These are phyloP conservation scores for Podila epicladia DNA, from an alignment of 192 early-diverging fungal genomes.

Conservation along the genomic window DNA sequence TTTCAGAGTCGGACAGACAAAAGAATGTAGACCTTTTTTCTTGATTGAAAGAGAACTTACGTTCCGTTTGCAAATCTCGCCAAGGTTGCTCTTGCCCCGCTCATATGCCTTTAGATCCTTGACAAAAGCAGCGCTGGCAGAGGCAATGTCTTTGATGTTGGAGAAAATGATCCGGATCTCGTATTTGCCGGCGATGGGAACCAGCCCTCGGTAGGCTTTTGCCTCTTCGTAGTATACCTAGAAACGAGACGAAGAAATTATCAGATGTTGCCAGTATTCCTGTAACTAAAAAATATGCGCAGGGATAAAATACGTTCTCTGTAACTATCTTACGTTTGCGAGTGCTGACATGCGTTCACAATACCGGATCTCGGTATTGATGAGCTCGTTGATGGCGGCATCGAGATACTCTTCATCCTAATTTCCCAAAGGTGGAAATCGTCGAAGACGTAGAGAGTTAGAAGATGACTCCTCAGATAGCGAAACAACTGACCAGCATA, in stretches of 20 bases:
- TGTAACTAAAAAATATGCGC: no score
- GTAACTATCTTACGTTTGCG: conserved; percentile 11
- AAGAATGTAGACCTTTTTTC: background rate
- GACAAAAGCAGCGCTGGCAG: conserved; percentile 19
- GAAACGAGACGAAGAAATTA: no score
- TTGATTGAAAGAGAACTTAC: conserved; percentile 6
- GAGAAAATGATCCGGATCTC: conserved; percentile 33
- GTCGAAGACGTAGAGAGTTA: background rate
- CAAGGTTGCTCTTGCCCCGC: background rate
- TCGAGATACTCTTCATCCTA: conserved; percentile 17
- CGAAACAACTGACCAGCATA: background rate
- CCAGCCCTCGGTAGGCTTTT: background rate
- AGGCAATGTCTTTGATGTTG: conserved; percentile 30
- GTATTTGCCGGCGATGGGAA: conserved; percentile 18
- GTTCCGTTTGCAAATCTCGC: conserved; percentile 25
- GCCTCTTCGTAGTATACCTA: conserved; percentile 27
- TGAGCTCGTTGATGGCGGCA: conserved; percentile 13
- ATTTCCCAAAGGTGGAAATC: background rate
- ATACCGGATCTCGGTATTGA: conserved; percentile 24
- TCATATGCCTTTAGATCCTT: conserved; percentile 25
- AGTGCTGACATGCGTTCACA: conserved; percentile 23
- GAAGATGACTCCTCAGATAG: background rate
- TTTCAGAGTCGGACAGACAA: background rate
- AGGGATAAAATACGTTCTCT: background rate
- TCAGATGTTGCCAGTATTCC: no score